A percentile compares a stretch with the other conserved stretches of the same genome.
Evolutionary conservation across 306 rosid genomes (phyloP).

Genomic region (Abrus pulchellus): DNA sequence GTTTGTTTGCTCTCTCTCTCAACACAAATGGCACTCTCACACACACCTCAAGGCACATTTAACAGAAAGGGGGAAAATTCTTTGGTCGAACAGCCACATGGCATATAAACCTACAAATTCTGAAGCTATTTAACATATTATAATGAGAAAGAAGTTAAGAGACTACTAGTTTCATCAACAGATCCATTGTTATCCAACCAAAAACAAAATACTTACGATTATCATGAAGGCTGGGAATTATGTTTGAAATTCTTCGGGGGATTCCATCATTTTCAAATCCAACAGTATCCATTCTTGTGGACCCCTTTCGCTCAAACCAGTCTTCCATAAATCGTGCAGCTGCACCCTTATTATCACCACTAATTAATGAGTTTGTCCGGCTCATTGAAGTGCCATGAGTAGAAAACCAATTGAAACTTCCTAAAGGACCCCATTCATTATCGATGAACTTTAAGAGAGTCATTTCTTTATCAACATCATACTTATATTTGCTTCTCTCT

Average conservation of each 20-base stretch:
- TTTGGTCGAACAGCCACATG: background rate
- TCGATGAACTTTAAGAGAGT: constrained; percentile 86
- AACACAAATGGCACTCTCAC: no score
- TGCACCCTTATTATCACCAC: constrained; percentile 98
- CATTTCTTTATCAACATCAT: constrained; percentile 92
- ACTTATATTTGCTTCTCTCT: constrained; percentile 82
- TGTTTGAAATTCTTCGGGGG: constrained; percentile 67
- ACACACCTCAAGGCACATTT: background rate
- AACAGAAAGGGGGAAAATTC: background rate
- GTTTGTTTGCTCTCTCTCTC: no score
- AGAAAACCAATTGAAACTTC: constrained; percentile 97
- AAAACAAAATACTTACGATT: constrained; percentile 56
- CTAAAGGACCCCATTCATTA: constrained; percentile 88
- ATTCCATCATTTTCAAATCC: constrained; percentile 50
- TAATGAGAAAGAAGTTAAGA: background rate
- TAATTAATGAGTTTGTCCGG: constrained; percentile 83
- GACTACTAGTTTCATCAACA: background rate
- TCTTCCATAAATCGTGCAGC: constrained; percentile 99
- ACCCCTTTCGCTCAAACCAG: constrained; percentile 75
- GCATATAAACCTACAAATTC: constrained; percentile 4
- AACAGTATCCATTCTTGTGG: constrained; percentile 37
- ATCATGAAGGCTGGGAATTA: constrained; percentile 51
- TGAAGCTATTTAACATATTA: background rate
- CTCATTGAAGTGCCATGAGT: constrained; percentile 99
- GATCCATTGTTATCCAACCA: background rate